phyloP scores from a whole-genome alignment of 2,329 filamentous ascomycete genomes.

The Camptophora hylomeconis region DNA sequence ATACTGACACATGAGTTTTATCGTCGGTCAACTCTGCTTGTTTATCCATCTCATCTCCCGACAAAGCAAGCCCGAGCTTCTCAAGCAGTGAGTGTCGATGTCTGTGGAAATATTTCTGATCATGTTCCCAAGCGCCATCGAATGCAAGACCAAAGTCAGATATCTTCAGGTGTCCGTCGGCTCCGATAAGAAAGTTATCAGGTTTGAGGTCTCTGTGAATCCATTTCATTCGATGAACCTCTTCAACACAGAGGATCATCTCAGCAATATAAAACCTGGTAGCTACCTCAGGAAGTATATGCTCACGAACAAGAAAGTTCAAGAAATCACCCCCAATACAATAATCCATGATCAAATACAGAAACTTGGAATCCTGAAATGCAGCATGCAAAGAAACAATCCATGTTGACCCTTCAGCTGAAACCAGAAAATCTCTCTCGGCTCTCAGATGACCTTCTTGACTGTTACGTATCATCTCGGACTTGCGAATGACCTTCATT shows the following conservation, averaged over 20 bases:
- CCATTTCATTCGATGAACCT: slow-evolving; percentile 74
- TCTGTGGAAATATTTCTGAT: slow-evolving; percentile 72
- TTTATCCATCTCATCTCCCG: slow-evolving; percentile 58
- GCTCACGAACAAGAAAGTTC: slow-evolving; percentile 71
- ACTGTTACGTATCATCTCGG: slow-evolving; percentile 76
- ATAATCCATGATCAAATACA: slow-evolving; percentile 96
- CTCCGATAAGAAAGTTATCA: slow-evolving; percentile 87
- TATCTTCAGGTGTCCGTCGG: slow-evolving; percentile 83
- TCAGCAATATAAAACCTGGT: slow-evolving; percentile 84
- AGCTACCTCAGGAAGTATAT: slow-evolving; percentile 63
- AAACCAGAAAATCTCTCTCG: slow-evolving; percentile 82
- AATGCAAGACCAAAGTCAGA: slow-evolving; percentile 95
- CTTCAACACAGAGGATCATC: slow-evolving; percentile 91
- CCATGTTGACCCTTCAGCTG: slow-evolving; percentile 79
- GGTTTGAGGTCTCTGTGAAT: slow-evolving; percentile 96
- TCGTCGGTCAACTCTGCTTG: slow-evolving; percentile 1
- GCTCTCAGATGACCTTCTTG: slow-evolving; percentile 88
- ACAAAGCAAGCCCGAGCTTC: slow-evolving; percentile 60
- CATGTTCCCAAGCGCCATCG: slow-evolving; percentile 88
- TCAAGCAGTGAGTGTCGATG: slow-evolving; percentile 67
- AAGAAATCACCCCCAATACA: slow-evolving; percentile 96
- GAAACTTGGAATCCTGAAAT: slow-evolving; percentile 71
- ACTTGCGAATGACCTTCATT: slow-evolving; percentile 95
- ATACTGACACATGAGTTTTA: too few species aligned
- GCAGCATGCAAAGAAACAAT: slow-evolving; percentile 76